Base-by-base conservation (phyloP, 306 rosid species). In the Gillenia trifoliata region DNA sequence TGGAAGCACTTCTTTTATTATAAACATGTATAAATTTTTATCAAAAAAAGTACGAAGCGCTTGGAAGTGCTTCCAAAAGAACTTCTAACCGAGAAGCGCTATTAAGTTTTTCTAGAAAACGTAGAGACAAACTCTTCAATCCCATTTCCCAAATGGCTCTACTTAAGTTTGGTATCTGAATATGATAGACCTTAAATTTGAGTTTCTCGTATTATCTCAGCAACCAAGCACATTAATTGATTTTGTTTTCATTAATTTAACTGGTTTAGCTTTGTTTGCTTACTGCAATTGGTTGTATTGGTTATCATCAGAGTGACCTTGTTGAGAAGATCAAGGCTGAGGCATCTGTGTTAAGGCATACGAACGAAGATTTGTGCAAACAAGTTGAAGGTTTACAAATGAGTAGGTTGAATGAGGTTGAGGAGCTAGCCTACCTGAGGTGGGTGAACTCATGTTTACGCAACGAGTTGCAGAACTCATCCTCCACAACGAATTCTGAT, bases 351-450 rank as follows among this genome's bases (percentile, higher is more conserved):
- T 88, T 94, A 26, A 86, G 96, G 78, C 82, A 87, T 68, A 87
- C 91, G 0, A 94, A 94, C 81, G 95, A 94, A 82, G 98, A 94
- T 85, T 85, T 94, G 78, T 80, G 92, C 73, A 94, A 94, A 81
- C 98, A 94, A 86, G 98, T 94, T 61, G 98, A 94, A 77, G 97
- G 95, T 38, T 80, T 94, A 75, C 98, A 94, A 81, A 87, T 91
- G 82, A 94, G 88, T 81, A 88, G 98, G 79, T 75, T 94, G 59
- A 90, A 92, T 82, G 98, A 94, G 78, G 98, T 94, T 73, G 98
- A 94, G 82, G 98, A 94, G 79, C 96, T 94, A 63, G 98, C 98
- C 19, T 94, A 94, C 75, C 88, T 94, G 73, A 91, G 97, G 75
- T 94, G 98, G 98, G 98, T 94, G 49, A 94, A 94, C 84, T 90